Evolutionary conservation across 805 yeast species (phyloP), one percentile per base, ranked within the genome.

Genomic region (Ogataea nakhonphanomensis): DNA sequence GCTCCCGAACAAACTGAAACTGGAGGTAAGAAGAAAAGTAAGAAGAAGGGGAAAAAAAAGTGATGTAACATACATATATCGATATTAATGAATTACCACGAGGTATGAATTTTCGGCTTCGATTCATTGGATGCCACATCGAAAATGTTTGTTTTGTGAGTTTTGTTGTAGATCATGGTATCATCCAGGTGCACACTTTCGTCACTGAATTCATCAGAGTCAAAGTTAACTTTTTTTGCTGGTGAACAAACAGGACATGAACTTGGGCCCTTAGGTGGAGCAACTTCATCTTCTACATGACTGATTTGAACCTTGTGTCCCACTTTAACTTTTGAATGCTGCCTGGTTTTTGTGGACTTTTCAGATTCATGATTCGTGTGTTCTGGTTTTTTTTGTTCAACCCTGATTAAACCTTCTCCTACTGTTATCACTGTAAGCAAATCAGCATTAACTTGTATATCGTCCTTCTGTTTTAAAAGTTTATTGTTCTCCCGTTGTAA

Each of bases 41-140:
- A 54, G 29, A 51, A 53, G 46, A 57, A 54, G 44, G 50, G 54
- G 26, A 54, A 51, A 35, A 48, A 46, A 32, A 51, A 45, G 42
- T 50, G 39, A 22, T 28, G 40, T 35, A 33, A 37, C 30, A 35
- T 36, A 34, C 28, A 29, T 39, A 29, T 25, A 30, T 28, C 25
- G 39, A 23, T 24, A 5, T n/a, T 26, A 35, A 33, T 29, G 37
- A 32, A 23, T 39, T 37, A 47, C 47, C 49, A 45, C 35, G 48
- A 44, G 30, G 33, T 25, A 20, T 38, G 33, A 15, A 48, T 20
- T 14, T 34, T 39, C 17, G 25, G 15, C 10, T 24, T 17, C n/a
- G 39, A 34, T 17, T 34, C 42, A 10, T 30, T 23, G 25, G 37
- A 13, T 24, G 35, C 28, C 4, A 8, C 26, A 12, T 33, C 33